Base-by-base conservation (phyloP, 1,284 basidiomycete genomes). In the Tremellales sp. region DNA sequence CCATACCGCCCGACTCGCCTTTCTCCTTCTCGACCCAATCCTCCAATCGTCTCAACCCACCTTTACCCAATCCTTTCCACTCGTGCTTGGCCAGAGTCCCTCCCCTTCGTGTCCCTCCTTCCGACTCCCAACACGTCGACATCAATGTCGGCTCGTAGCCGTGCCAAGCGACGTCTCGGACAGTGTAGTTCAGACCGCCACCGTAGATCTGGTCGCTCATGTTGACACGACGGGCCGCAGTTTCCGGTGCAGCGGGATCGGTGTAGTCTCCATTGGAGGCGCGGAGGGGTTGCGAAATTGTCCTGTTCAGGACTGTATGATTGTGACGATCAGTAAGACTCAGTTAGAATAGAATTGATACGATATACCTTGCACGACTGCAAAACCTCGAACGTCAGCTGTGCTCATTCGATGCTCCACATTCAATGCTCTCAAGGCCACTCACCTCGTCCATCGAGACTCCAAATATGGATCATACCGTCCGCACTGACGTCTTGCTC, bases 21-120 rank as follows among this genome's bases (percentile, higher is more conserved):
- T 53, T 57, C 45, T 68, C 62, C 60, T 81, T 85, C 69, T 84
- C 83, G 1, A 80, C 77, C 76, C 81, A 84, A 65, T 93, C 88
- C 64, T 90, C 85, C 38, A 94, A 64, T 4, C 73, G 75, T 3
- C 72, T 71, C 44, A 74, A 50, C 0, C 74, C 74, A 69, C 83
- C 79, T 70, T 90, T 93, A 2, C 80, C 79, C 40, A 90, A 74
- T 1, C 89, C 89, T 71, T 92, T 94, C 88, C 90, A 97, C 73
- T 95, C 87, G 61, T 97, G 92, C 53, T 86, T 79, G 4, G 90
- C 91, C 21, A 97, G 79, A 34, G 81, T 79, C 33, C 89, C 90
- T 5, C 70, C 71, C 6, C 81, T 78, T 35, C 76, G 77, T 14
- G 76, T 74, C 2, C 56, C 52, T 2, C 64, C 61, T 22, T 76